Percentiles rank a stretch among this genome's conserved stretches.
Conservation (phyloP, 2,329 filamentous ascomycete species). For the Alternaria sp. region DNA sequence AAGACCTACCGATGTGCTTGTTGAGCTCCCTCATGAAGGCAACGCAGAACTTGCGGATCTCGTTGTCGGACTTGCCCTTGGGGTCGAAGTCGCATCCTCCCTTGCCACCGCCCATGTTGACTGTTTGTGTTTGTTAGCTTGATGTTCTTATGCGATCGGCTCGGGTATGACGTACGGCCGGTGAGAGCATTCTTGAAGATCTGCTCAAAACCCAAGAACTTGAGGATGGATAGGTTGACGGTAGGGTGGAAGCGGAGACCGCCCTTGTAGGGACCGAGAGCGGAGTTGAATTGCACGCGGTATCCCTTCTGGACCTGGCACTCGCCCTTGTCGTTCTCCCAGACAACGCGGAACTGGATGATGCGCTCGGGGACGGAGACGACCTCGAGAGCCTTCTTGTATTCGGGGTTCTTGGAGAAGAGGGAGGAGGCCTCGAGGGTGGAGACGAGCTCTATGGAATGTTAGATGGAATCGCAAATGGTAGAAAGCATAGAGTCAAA, state of each 20-base stretch:
- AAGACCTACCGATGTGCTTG: conserved; percentile 75
- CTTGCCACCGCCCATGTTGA: conserved; percentile 97
- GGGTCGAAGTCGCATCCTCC: conserved; percentile 98
- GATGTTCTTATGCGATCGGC: background rate
- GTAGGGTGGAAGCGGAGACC: conserved; percentile 93
- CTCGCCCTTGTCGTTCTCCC: conserved; percentile 92
- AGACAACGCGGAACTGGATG: conserved; percentile 96
- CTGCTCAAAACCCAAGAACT: conserved; percentile 99
- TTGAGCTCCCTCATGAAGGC: conserved; percentile 95
- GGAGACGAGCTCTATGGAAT: conserved; percentile 79
- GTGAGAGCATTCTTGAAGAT: conserved; percentile 99
- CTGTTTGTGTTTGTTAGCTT: conserved; percentile 51
- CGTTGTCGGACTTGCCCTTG: conserved; percentile 96
- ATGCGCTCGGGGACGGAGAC: conserved; percentile 91
- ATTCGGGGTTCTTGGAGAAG: conserved; percentile 94
- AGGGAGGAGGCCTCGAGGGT: conserved; percentile 94
- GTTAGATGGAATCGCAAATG: conserved; percentile 19
- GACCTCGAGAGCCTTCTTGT: conserved; percentile 87
- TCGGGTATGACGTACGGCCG: conserved; percentile 69
- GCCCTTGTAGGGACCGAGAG: conserved; percentile 97
- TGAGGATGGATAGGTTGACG: conserved; percentile 80
- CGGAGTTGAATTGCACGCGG: conserved; percentile 98
- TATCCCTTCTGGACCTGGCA: conserved; percentile 93
- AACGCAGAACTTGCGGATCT: conserved; percentile 97
- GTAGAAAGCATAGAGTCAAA: background rate